Percentiles rank a stretch among this genome's conserved stretches.
phyloP scores from a whole-genome alignment of 169 alveolate genomes.

The Miamiensis avidus region DNA sequence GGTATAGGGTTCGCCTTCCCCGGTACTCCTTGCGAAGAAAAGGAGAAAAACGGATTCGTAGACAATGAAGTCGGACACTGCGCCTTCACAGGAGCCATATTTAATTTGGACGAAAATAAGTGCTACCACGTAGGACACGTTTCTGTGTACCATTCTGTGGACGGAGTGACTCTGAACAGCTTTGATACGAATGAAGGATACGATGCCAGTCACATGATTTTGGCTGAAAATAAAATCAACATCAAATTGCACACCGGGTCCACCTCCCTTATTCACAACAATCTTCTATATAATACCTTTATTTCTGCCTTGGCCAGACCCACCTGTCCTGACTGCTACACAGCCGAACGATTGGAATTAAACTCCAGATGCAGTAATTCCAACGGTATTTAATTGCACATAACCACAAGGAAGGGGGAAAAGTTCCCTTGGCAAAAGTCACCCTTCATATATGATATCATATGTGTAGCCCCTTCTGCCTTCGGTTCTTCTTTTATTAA shows the following conservation, averaged over 20 bases:
- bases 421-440: neutral
- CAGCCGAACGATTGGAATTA: neutral
- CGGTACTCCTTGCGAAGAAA: neutral
- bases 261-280: neutral
- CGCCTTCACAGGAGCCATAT: neutral
- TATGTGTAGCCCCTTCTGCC: neutral
- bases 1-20: neutral
- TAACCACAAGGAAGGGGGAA: neutral
- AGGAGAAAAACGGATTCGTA: neutral
- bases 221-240: neutral
- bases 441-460: neutral
- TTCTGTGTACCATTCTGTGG: neutral
- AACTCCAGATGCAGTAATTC: neutral
- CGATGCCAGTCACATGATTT: neutral
- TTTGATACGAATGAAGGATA: neutral
- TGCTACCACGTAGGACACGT: neutral
- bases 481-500: too few species aligned
- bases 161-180: neutral
- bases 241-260: neutral
- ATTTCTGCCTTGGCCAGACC: neutral
- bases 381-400: neutral
- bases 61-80: neutral
- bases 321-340: neutral
- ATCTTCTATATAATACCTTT: neutral
- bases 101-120: neutral